Percentiles rank a stretch among this genome's conserved stretches.
phyloP scores from a whole-genome alignment of 345 rosid species.

The Eucalyptus curtisii region DNA sequence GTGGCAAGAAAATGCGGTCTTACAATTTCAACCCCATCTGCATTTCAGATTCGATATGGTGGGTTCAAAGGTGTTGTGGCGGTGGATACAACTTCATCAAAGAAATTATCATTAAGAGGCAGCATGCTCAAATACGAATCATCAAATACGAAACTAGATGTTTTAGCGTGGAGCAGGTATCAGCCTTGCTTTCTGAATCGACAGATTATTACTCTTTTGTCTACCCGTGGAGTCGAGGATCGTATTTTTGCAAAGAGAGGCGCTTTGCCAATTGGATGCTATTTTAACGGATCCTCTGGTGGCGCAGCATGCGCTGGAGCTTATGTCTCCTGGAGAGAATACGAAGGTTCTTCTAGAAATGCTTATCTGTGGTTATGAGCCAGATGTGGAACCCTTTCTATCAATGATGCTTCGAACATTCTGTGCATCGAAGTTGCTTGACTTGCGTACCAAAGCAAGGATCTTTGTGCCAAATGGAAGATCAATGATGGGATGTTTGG shows the following conservation, averaged over 20 bases:
- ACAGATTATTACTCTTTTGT: slow-evolving; percentile 40
- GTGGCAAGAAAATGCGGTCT: slow-evolving; percentile 26
- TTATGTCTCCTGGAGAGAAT: slow-evolving; percentile 1
- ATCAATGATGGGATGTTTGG: slow-evolving; percentile 10
- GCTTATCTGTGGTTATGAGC: background rate
- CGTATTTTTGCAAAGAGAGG: slow-evolving; percentile 1
- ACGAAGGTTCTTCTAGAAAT: background rate
- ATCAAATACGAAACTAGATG: slow-evolving; percentile 21
- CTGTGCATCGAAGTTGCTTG: background rate
- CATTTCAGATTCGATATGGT: slow-evolving; percentile 30
- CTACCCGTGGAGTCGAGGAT: slow-evolving; percentile 29
- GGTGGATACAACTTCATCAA: slow-evolving; percentile 31
- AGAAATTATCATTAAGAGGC: slow-evolving; percentile 23
- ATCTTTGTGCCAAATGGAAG: slow-evolving; percentile 7
- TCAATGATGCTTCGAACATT: slow-evolving; percentile 3
- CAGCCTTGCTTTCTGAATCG: slow-evolving; percentile 50
- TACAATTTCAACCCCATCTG: slow-evolving; percentile 9
- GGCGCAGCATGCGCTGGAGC: slow-evolving; percentile 2
- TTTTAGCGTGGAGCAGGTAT: slow-evolving; percentile 33
- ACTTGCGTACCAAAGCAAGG: background rate
- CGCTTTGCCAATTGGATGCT: background rate
- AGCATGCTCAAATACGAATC: slow-evolving; percentile 25
- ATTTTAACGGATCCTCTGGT: background rate
- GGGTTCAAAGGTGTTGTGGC: slow-evolving; percentile 71
- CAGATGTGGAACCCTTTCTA: slow-evolving; percentile 1